phyloP scores from a whole-genome alignment of 208 protist species.

The Trypanosoma rangeli region DNA sequence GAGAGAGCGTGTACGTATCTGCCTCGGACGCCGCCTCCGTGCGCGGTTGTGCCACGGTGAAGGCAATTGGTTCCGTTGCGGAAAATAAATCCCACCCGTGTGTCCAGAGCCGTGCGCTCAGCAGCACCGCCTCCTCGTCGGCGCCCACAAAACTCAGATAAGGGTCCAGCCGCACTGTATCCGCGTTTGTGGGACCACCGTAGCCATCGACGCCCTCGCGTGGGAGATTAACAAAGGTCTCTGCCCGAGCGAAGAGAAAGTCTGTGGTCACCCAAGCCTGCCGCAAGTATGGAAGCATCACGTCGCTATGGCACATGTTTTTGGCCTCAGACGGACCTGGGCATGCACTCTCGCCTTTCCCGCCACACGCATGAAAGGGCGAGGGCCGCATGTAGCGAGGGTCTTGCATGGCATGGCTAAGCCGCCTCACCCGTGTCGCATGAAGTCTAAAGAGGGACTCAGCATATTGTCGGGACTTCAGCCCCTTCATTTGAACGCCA shows the following conservation, averaged over 20 bases:
- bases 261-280: slow-evolving; percentile 35
- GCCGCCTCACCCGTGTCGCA: background rate
- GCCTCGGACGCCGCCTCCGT: background rate
- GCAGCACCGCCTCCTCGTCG: slow-evolving; percentile 34
- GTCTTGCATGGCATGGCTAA: slow-evolving; percentile 17
- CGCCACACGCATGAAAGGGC: slow-evolving; percentile 5
- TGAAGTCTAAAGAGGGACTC: background rate
- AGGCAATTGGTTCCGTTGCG: slow-evolving; percentile 39
- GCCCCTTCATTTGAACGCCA: slow-evolving; percentile 1
- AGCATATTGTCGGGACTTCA: background rate
- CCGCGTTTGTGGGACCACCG: background rate
- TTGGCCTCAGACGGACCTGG: background rate
- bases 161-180: slow-evolving; percentile 35
- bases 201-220: slow-evolving; percentile 4
- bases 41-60: background rate
- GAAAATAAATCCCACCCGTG: slow-evolving; percentile 56
- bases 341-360: background rate
- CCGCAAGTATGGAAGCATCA: slow-evolving; percentile 3
- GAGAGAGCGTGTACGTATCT: background rate
- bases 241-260: slow-evolving; percentile 51
- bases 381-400: slow-evolving; percentile 20
- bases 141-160: slow-evolving; percentile 35
- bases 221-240: slow-evolving; percentile 43
- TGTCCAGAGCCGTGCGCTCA: slow-evolving; percentile 48
- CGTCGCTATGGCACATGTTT: background rate